These are phyloP conservation scores for Exophiala oligosperma DNA, from an alignment of 2,329 filamentous ascomycete genomes.

Conservation along the genomic window DNA sequence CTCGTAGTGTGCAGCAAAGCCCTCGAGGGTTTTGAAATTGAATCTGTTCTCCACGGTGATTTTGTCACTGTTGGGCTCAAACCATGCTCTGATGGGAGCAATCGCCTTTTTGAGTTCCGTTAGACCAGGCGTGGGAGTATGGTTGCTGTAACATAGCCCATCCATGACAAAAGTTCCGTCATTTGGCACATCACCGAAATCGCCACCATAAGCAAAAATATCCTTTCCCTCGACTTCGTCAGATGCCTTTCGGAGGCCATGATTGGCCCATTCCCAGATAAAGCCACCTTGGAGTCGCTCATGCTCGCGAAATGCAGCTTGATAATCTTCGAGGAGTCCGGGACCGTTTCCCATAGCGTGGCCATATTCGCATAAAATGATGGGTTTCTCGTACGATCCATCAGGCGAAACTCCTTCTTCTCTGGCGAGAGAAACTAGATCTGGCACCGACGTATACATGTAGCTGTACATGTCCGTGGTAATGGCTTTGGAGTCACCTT, in stretches of 20 bases:
- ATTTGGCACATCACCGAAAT: slow-evolving; percentile 62
- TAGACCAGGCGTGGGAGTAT: slow-evolving; percentile 58
- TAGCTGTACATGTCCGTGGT: slow-evolving; percentile 66
- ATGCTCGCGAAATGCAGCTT: slow-evolving; percentile 62
- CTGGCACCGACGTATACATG: slow-evolving; percentile 58
- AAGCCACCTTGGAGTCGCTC: slow-evolving; percentile 66
- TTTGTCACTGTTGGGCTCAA: slow-evolving; percentile 49
- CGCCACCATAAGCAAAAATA: slow-evolving; percentile 62
- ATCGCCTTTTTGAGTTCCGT: slow-evolving; percentile 59
- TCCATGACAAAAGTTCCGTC: slow-evolving; percentile 65
- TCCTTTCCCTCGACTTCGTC: slow-evolving; percentile 36
- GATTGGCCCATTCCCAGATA: slow-evolving; percentile 68
- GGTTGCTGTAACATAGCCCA: slow-evolving; percentile 55
- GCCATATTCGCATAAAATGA: slow-evolving; percentile 51
- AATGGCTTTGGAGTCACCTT: slow-evolving; percentile 61
- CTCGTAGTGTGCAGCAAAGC: slow-evolving; percentile 37
- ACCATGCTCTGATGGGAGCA: slow-evolving; percentile 54
- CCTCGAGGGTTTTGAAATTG: slow-evolving; percentile 21
- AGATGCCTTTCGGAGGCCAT: slow-evolving; percentile 49
- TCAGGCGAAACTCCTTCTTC: slow-evolving; percentile 34
- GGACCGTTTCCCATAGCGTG: slow-evolving; percentile 75
- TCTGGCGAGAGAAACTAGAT: slow-evolving; percentile 43
- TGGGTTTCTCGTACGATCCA: slow-evolving; percentile 51
- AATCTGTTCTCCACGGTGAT: slow-evolving; percentile 32
- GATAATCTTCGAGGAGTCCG: slow-evolving; percentile 67